Evolutionary conservation across 805 yeast species (phyloP).

Genomic region (Saccharomycopsis selenospora): DNA sequence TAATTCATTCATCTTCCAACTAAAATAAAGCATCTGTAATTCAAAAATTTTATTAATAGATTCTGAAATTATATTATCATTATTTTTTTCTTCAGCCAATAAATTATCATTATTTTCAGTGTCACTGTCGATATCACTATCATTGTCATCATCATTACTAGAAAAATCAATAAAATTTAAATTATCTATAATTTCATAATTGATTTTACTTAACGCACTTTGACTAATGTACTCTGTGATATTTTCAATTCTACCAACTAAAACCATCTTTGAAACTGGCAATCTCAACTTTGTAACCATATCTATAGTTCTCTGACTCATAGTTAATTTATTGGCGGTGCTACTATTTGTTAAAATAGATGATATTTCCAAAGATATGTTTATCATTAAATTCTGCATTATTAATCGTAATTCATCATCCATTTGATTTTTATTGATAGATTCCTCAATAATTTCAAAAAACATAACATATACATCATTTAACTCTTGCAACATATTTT

Average conservation of each 20-base stretch:
- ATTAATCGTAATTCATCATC: conserved; percentile 23
- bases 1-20: not conserved
- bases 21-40: not conserved
- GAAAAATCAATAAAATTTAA: conserved; percentile 17
- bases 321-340: not conserved
- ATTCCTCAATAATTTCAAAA: conserved; percentile 20
- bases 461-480: conserved; percentile 8
- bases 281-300: conserved; percentile 1
- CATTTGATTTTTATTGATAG: conserved; percentile 28
- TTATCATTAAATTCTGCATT: conserved; percentile 21
- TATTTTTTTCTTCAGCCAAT: not conserved
- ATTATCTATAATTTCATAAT: conserved; percentile 20
- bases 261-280: conserved; percentile 21
- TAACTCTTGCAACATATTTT: not conserved
- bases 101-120: no score
- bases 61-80: not conserved
- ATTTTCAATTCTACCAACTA: conserved; percentile 21
- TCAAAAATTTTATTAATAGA: not conserved
- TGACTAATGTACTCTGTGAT: conserved; percentile 22
- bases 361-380: conserved; percentile 15
- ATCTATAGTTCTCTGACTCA: not conserved
- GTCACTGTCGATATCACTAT: not conserved
- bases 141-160: not conserved
- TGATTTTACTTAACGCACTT: conserved; percentile 24
- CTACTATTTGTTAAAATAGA: not conserved